phyloP scores from a whole-genome alignment of 2,329 filamentous ascomycete genomes.

The Chaetomium globosum region DNA sequence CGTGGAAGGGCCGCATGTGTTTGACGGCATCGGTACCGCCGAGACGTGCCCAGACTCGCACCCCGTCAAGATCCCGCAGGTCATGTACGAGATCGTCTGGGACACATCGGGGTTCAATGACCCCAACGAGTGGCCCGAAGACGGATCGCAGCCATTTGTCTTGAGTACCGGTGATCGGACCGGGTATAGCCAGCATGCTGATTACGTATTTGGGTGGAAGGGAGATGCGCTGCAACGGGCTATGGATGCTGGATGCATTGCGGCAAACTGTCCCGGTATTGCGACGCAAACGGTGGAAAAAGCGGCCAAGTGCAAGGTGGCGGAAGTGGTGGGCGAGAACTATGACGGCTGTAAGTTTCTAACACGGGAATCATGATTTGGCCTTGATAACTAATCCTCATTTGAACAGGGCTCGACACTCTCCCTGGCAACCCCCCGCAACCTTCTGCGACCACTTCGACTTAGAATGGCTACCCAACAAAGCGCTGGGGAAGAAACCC shows the following conservation, averaged over 20 bases:
- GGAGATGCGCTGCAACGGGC: constrained; percentile 42
- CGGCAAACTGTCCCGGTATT: not conserved
- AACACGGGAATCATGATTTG: not conserved
- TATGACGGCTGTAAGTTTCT: constrained; percentile 2
- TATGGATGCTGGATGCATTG: constrained; percentile 38
- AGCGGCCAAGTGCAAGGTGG: not conserved
- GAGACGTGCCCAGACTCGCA: constrained; percentile 43
- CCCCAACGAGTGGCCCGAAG: constrained; percentile 42
- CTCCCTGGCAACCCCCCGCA: not conserved
- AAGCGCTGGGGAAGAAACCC: not conserved
- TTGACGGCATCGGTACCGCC: constrained; percentile 37
- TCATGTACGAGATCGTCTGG: constrained; percentile 52
- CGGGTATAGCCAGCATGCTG: constrained; percentile 46
- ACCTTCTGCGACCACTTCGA: not conserved
- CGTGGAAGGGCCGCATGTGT: constrained; percentile 45
- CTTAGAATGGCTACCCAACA: not conserved
- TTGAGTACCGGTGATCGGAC: constrained; percentile 43
- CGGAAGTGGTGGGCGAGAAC: not conserved
- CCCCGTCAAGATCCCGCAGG: constrained; percentile 48
- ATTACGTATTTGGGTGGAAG: constrained; percentile 46
- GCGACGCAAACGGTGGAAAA: not conserved
- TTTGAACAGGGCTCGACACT: not conserved
- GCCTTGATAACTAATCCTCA: not conserved
- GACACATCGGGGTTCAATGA: constrained; percentile 45
- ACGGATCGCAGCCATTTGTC: constrained; percentile 44